Conservation (phyloP, 805 yeast genomes). For the Candida piceae region DNA sequence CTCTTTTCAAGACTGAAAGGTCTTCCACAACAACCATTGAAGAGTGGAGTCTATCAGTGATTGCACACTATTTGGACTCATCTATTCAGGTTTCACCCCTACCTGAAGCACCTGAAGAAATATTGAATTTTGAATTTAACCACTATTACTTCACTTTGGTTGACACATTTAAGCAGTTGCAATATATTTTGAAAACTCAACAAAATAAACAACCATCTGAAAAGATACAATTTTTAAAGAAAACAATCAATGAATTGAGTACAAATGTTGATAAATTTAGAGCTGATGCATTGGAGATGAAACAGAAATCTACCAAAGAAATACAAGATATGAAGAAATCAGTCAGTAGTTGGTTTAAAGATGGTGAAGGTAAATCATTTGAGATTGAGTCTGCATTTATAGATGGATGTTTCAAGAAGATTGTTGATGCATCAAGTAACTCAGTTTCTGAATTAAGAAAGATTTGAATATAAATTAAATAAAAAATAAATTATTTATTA, state of each 20-base stretch:
- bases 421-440: slow-evolving; percentile 10
- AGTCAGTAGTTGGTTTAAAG: slow-evolving; percentile 16
- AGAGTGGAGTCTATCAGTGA: slow-evolving; percentile 28
- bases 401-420: slow-evolving; percentile 5
- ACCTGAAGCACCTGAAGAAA: slow-evolving; percentile 12
- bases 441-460: slow-evolving; percentile 13
- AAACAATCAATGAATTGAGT: slow-evolving; percentile 2
- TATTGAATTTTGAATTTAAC: slow-evolving; percentile 18
- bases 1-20: slow-evolving; percentile 7
- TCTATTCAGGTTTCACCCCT: slow-evolving; percentile 1
- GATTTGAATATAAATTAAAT: slow-evolving; percentile 3
- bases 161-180: slow-evolving; percentile 21
- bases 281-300: slow-evolving; percentile 14
- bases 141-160: slow-evolving; percentile 19
- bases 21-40: slow-evolving; percentile 35
- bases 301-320: slow-evolving; percentile 7
- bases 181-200: slow-evolving; percentile 3
- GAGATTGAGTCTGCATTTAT: slow-evolving; percentile 12
- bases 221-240: background rate
- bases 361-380: slow-evolving; percentile 16
- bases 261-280: slow-evolving; percentile 8
- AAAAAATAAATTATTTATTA: too few relatives aligned
- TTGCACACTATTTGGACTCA: too few relatives aligned
- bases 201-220: background rate
- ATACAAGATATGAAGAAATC: slow-evolving; percentile 5